Conservation (phyloP, 192 early-diverging fungal species). For the Linnemannia schmuckeri region DNA sequence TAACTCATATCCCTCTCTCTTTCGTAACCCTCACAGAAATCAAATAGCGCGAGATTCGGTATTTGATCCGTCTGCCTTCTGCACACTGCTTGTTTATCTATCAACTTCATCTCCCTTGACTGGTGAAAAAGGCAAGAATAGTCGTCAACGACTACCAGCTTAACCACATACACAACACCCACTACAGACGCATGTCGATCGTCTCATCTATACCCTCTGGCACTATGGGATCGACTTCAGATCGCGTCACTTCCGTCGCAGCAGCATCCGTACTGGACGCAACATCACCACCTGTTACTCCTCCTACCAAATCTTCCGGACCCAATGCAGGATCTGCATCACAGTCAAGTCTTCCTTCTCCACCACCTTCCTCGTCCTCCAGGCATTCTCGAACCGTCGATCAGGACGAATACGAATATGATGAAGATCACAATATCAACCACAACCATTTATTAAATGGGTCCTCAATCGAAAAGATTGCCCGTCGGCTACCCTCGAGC, state of each 20-base stretch:
- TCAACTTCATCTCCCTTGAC: neutral
- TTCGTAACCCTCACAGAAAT: neutral
- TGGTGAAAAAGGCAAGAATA: neutral
- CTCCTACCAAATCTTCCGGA: conserved; percentile 33
- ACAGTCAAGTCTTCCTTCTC: conserved; percentile 38
- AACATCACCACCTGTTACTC: conserved; percentile 34
- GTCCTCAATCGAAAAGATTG: conserved; percentile 22
- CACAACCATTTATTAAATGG: neutral
- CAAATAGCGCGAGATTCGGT: neutral
- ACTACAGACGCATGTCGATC: conserved; percentile 19
- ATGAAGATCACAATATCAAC: conserved; percentile 1
- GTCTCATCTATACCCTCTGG: conserved; percentile 22
- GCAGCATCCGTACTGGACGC: conserved; percentile 4
- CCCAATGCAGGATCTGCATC: conserved; percentile 22
- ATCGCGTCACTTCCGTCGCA: neutral
- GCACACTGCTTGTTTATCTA: neutral
- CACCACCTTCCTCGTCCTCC: conserved; percentile 45
- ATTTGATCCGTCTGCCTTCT: neutral
- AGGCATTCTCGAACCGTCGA: conserved; percentile 6
- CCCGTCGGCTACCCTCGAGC: conserved; percentile 18
- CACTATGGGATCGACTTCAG: conserved; percentile 15
- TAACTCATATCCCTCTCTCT: neutral
- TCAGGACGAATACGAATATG: conserved; percentile 6
- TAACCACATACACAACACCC: neutral
- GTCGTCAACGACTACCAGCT: neutral